Evolutionary conservation across 805 yeast species (phyloP).

Genomic region (Ogataea salicorniae): DNA sequence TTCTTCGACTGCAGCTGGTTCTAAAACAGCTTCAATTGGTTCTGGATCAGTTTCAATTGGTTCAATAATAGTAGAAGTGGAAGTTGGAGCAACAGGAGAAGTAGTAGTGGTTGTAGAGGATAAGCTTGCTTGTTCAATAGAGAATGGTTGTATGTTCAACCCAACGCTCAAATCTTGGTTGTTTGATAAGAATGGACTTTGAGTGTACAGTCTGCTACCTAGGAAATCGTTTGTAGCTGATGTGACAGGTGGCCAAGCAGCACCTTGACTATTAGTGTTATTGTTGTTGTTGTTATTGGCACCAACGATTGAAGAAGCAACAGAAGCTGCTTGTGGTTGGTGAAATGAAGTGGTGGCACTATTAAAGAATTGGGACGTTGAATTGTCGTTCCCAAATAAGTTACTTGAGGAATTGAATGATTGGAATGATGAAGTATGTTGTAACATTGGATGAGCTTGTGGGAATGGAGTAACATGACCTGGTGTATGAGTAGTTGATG

Average conservation of each 20-base stretch:
- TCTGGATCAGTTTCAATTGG: not conserved
- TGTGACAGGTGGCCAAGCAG: no score
- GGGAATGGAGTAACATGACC: conserved; percentile 3
- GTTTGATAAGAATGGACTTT: conserved; percentile 28
- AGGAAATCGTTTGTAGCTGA: conserved; percentile 3
- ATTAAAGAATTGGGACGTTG: conserved; percentile 14
- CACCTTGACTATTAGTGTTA: no score
- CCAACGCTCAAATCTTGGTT: conserved; percentile 2
- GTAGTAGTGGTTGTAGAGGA: not conserved
- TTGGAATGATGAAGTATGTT: conserved; percentile 9
- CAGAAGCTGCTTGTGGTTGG: conserved; percentile 2
- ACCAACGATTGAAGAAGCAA: no score
- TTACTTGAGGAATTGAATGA: conserved; percentile 7
- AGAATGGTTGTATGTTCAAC: not conserved
- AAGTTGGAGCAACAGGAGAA: not conserved
- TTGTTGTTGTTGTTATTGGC: no score
- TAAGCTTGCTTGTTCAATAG: not conserved
- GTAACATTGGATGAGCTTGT: conserved; percentile 7
- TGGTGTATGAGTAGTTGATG: conserved; percentile 2
- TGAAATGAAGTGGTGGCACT: conserved; percentile 2
- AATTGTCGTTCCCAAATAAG: not conserved
- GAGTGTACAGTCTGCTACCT: conserved; percentile 7
- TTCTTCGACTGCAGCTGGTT: not conserved
- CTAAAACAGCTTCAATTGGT: not conserved
- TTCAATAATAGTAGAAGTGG: not conserved